Evolutionary conservation across 2,329 filamentous ascomycete species (phyloP), one percentile per base, ranked within the genome.

Genomic region (Curvularia sp.): DNA sequence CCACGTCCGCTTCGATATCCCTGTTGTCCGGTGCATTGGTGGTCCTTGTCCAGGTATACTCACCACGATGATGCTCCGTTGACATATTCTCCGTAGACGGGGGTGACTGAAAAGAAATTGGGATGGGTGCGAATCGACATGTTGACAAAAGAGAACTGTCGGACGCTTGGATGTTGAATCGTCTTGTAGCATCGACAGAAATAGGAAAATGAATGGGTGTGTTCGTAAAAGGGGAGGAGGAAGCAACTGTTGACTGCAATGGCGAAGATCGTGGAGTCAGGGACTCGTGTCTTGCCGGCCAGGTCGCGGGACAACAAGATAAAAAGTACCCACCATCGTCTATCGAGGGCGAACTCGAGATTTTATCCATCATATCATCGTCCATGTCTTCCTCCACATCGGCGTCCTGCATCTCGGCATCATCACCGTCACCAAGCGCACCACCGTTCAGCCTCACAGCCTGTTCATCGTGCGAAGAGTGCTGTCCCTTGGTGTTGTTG

Each of bases 271-370:
- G 50, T 34, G 74, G 75, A 64, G 77, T 76, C 69, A 80, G 63
- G 64, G 79, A 83, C 65, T 77, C 75, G 58, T 68, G 72, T 63
- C 80, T 78, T 53, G 64, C 61, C 63, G 79, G 79, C 79, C 80
- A 81, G 49, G 32, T 19, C 48, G 57, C 47, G 50, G 71, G 63
- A 59, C 65, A 64, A 67, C 57, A 74, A 74, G 74, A 73, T 66
- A 77, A 71, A 80, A 78, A 79, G 81, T 82, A 95, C 93, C 85
- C 88, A 99, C 94, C 94, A 89, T 98, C 94, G 83, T 96, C 93
- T 79, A 99, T 99, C 70, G 94, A 98, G 75, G 95, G 95, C 71
- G 94, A 98, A 79, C 93, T 98, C 72, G 94, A 98, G 67, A 99
- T 97, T 79, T 95, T 95, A 82, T 98, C 95, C 90, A 96, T 92